Percentiles rank a stretch among this genome's conserved stretches.
phyloP scores from a whole-genome alignment of 129 eudicot genomes.

The Flaveria brownii region DNA sequence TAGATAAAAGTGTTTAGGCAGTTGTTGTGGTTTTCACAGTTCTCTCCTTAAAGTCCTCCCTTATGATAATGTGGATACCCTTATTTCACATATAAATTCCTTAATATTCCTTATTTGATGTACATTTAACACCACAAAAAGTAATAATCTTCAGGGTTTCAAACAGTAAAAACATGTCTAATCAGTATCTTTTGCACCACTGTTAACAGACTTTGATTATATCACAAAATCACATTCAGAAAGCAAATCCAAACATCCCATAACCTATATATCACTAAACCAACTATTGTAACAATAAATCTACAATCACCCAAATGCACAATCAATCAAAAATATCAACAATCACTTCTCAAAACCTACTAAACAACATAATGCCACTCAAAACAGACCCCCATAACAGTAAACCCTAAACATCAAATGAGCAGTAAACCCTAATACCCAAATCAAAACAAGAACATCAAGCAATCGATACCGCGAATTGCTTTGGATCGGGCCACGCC shows the following conservation, averaged over 20 bases:
- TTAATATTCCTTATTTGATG: neutral
- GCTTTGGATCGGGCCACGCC: conserved; percentile 99
- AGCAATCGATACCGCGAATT: conserved; percentile 62
- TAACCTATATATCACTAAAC: neutral
- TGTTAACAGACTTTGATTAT: neutral
- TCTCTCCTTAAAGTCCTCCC: neutral
- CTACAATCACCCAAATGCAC: conserved; percentile 27
- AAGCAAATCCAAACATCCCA: neutral
- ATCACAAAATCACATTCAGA: neutral
- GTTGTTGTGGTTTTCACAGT: neutral
- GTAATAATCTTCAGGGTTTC: neutral
- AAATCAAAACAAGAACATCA: conserved; percentile 9
- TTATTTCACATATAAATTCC: neutral
- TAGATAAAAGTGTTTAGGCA: neutral
- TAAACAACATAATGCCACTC: conserved; percentile 16
- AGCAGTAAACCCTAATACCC: conserved; percentile 31
- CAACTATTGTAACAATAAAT: neutral
- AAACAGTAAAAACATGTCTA: neutral
- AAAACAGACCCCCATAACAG: conserved; percentile 16
- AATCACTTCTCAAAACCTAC: neutral
- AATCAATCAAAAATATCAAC: neutral
- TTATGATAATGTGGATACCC: neutral
- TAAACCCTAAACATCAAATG: conserved; percentile 30
- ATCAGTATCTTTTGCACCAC: neutral
- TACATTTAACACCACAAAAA: conserved; percentile 2